Evolutionary conservation across 2,329 filamentous ascomycete genomes (phyloP), one percentile per base, ranked within the genome.

Genomic region (Saccharata proteae): DNA sequence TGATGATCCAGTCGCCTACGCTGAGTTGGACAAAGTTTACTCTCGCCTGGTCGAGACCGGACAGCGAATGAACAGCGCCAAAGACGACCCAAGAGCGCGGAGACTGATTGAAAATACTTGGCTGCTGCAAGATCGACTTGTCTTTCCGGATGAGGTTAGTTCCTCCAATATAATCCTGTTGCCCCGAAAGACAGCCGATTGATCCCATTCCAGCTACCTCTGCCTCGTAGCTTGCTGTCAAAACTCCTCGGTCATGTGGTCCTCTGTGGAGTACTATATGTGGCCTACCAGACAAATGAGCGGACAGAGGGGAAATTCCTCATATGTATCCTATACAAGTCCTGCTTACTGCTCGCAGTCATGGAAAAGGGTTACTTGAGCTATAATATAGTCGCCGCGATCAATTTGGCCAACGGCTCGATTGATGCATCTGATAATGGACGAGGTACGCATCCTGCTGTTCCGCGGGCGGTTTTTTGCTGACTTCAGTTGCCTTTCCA

Each of bases 1-100:
- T 34, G 88, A 96, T 48, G 92, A 85, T 46, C 84, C 85, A 0
- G 74, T 74, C 38, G 79, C 84, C 1, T 80, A 93, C 54, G 74
- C 79, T 50, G 78, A 83, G 32, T 72, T 96, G 12, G 77, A 84
- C 37, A 77, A 75, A 40, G 69, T 80, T 1, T 62, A 92, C 18
- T 69, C 75, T 32, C 67, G 74, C 29, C 62, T 94, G 22, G 75
- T 81, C 22, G 74, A 82, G 49, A 73, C 78, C 10, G 85, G 84
- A 3, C 67, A 71, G 4, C 78, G 80, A 44, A 84, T 94, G 52
- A 93, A 96, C 49, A 67, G 73, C 36, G 82, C 82, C n/a, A 86
- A 80, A 15, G 76, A 84, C 37, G 81, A 90, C 45, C 72, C 73
- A 6, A 61, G 71, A 27, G 74, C 76, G 42, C 78, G 78, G 44